Evolutionary conservation across 2,329 filamentous ascomycete genomes (phyloP), one percentile per base, ranked within the genome.

Genomic region (Aspergillus hortae): DNA sequence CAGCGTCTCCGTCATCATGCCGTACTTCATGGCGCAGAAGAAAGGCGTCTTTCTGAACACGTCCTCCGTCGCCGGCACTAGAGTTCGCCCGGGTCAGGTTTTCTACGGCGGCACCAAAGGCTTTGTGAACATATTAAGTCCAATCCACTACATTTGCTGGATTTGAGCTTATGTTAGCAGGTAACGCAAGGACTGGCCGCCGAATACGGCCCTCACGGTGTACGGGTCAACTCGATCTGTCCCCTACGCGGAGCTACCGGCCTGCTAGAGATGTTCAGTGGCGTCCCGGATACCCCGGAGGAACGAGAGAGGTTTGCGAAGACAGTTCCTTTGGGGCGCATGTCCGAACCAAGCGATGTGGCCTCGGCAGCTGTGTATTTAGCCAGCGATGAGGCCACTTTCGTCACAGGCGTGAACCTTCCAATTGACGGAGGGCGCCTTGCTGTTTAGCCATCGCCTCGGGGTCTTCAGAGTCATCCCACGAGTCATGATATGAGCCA

Each of bases 151-250:
- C 14, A n/a, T 6, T 15, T 3, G 12, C 12, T 17, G 15, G 4
- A 9, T 12, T n/a, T n/a, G 14, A 4, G 15, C 35, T n/a, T 38
- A n/a, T 17, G 11, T 6, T 5, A 12, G 5, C 35, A 53, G 53
- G 48, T 47, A 11, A 55, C 52, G 1, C 49, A 57, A 44, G 55
- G 55, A 3, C 36, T 57, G 4, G 47, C 53, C 6, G 50, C 53
- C 5, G 49, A 57, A 44, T 57, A 55, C 27, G 53, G 55, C 4
- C 53, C 55, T 4, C 32, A 48, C 11, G 53, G 50, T 11, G 36
- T 60, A 19, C 52, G 56, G 32, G 48, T 60, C 23, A 59, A 58
- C 43, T 58, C 54, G 6, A 48, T 60, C 10, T 60, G 58, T 41
- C 56, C 58, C 14, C 50, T 60, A n/a, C 54, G 54, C 30, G 54